Evolutionary conservation across 306 rosid genomes (phyloP), one percentile per base, ranked within the genome.

Genomic region (Vicia sativa): DNA sequence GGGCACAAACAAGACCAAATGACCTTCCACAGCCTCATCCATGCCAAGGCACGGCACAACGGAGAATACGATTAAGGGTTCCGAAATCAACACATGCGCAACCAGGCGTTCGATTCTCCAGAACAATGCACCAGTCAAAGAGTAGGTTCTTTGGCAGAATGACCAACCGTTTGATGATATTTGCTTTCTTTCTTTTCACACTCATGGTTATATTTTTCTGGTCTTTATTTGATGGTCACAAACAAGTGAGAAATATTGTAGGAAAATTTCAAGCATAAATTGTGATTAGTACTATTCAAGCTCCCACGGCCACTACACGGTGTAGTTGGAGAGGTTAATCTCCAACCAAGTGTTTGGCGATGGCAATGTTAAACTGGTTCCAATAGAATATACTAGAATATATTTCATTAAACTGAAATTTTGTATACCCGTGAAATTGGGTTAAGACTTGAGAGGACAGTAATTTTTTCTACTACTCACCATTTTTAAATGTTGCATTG

Each of bases 1-100:
- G 74, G 71, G 73, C 54, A n/a, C 82, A 71, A 65, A 71, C 68
- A 34, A 65, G 59, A 62, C 29, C 68, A 41, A 74, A 74, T 57
- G 77, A 77, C 21, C 73, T 78, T 16, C 11, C 60, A 29, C 65
- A 70, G 53, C 29, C 18, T 37, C 13, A 14, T 53, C 76, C 85
- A 3, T 44, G 29, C 58, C 96, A 89, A 62, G 96, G 96, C 70
- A 87, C 85, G 7, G 89, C 92, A 9, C 83, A 80, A 9, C 50
- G 91, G 31, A 86, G 98, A 76, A 84, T 89, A 60, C 76, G 83
- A 62, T 56, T 82, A 46, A 74, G 67, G 57, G 56, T 78, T 39
- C 2, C 26, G 11, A 81, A 78, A 28, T 8, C 80, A 25, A 74
- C 25, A 68, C 68, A 2, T 19, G 15, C 79, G 50, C 3, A 42